Evolutionary conservation across 805 yeast genomes (phyloP).

Genomic region (Suhomyces xylopsoci): DNA sequence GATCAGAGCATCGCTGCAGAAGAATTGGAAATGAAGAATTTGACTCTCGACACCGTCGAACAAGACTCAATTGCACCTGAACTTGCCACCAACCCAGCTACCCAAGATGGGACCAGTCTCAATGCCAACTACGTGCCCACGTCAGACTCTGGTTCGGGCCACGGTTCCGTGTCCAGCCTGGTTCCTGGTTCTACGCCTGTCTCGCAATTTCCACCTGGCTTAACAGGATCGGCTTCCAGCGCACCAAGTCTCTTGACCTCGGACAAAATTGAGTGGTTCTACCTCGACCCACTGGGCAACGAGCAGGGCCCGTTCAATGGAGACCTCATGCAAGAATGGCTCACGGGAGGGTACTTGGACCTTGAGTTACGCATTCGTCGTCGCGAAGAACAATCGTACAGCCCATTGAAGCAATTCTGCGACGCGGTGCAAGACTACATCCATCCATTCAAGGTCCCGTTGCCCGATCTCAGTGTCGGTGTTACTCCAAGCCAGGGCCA

Average conservation of each 20-base stretch:
- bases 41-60: neutral
- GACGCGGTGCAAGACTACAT: slow-evolving; percentile 44
- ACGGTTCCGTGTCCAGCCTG: neutral
- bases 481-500: slow-evolving; percentile 1
- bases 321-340: slow-evolving; percentile 76
- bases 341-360: slow-evolving; percentile 54
- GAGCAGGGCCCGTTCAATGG: slow-evolving; percentile 85
- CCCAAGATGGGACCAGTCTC: neutral
- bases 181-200: neutral
- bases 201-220: slow-evolving; percentile 7
- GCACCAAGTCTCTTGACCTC: slow-evolving; percentile 27
- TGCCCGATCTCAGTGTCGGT: slow-evolving; percentile 31
- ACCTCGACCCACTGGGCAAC: slow-evolving; percentile 64
- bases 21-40: neutral
- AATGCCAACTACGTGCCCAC: neutral
- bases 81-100: neutral
- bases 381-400: slow-evolving; percentile 49
- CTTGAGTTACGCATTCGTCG: slow-evolving; percentile 57
- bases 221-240: slow-evolving; percentile 1
- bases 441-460: slow-evolving; percentile 63
- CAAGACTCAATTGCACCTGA: neutral
- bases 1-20: neutral
- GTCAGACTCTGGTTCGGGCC: neutral
- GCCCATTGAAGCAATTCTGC: slow-evolving; percentile 53
- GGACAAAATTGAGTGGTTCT: slow-evolving; percentile 59